A percentile compares a stretch with the other conserved stretches of the same genome.
These are phyloP conservation scores for Capronia americana DNA, from an alignment of 2,329 filamentous ascomycete genomes.

Conservation along the genomic window DNA sequence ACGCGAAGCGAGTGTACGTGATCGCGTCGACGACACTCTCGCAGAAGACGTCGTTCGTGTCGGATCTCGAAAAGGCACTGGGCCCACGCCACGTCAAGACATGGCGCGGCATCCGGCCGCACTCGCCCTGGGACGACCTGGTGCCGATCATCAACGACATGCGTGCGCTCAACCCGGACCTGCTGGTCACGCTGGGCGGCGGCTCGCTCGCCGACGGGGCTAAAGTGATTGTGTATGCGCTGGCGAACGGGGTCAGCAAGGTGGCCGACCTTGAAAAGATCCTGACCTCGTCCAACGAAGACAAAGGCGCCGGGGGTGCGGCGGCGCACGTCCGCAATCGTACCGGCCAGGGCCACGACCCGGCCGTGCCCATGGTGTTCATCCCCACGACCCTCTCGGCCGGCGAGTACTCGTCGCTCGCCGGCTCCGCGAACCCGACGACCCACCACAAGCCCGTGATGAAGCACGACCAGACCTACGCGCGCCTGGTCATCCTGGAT, in stretches of 20 bases:
- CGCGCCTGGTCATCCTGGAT: slow-evolving; percentile 29
- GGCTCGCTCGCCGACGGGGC: background rate
- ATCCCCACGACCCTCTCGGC: slow-evolving; percentile 53
- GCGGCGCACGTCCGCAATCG: background rate
- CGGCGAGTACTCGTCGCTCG: slow-evolving; percentile 50
- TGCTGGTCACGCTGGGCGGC: background rate
- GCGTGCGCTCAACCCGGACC: background rate
- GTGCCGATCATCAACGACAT: background rate
- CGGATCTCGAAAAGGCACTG: background rate
- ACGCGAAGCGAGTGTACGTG: background rate
- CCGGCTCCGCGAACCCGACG: slow-evolving; percentile 49
- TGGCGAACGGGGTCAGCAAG: background rate
- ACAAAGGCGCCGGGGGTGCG: background rate
- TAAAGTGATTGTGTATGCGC: background rate
- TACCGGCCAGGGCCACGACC: slow-evolving; percentile 2
- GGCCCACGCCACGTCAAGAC: background rate
- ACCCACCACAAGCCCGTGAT: slow-evolving; percentile 4
- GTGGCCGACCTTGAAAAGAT: background rate
- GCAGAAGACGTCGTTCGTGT: background rate
- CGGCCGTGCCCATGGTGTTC: slow-evolving; percentile 40
- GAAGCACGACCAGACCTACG: slow-evolving; percentile 16
- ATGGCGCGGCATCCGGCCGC: background rate
- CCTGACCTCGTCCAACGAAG: background rate
- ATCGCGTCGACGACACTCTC: background rate
- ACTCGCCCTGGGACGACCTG: slow-evolving; percentile 1